A percentile compares a stretch with the other conserved stretches of the same genome.
Conservation (phyloP, 345 rosid species). For the Acer saccharum region DNA sequence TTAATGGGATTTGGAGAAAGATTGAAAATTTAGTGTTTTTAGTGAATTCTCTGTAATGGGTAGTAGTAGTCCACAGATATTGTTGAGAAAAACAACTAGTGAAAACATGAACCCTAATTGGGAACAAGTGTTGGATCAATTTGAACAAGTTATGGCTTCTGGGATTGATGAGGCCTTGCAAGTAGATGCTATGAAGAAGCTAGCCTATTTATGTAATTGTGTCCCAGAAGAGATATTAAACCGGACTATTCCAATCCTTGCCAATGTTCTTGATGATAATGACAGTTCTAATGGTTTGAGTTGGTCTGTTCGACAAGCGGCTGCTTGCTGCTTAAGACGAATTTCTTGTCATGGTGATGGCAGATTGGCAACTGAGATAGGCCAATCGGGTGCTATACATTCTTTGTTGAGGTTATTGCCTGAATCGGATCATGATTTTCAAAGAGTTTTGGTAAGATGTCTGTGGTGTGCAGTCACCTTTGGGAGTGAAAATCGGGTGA, state of each 20-base stretch:
- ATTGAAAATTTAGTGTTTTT: neutral
- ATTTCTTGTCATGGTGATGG: constrained; percentile 44
- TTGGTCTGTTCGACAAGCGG: constrained; percentile 36
- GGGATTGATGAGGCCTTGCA: constrained; percentile 36
- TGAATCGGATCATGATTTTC: constrained; percentile 21
- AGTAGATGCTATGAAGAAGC: constrained; percentile 38
- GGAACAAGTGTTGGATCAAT: constrained; percentile 44
- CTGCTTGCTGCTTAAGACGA: constrained; percentile 47
- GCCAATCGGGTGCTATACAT: constrained; percentile 42
- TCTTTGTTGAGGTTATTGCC: constrained; percentile 45
- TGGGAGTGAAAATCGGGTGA: constrained; percentile 32
- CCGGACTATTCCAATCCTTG: constrained; percentile 42
- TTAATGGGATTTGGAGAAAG: neutral
- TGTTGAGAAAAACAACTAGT: neutral
- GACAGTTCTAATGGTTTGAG: constrained; percentile 20
- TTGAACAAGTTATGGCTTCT: constrained; percentile 37
- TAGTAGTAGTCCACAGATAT: constrained; percentile 14
- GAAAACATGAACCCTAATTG: constrained; percentile 28
- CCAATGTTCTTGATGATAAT: constrained; percentile 29
- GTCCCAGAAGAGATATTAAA: constrained; percentile 35
- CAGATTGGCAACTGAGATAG: constrained; percentile 40
- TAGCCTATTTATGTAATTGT: constrained; percentile 34
- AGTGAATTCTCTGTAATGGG: constrained; percentile 16
- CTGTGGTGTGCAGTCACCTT: constrained; percentile 53
- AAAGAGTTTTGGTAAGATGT: constrained; percentile 41